These are phyloP conservation scores for Russula virescens DNA, from an alignment of 768 basidiomycete species.

Conservation along the genomic window DNA sequence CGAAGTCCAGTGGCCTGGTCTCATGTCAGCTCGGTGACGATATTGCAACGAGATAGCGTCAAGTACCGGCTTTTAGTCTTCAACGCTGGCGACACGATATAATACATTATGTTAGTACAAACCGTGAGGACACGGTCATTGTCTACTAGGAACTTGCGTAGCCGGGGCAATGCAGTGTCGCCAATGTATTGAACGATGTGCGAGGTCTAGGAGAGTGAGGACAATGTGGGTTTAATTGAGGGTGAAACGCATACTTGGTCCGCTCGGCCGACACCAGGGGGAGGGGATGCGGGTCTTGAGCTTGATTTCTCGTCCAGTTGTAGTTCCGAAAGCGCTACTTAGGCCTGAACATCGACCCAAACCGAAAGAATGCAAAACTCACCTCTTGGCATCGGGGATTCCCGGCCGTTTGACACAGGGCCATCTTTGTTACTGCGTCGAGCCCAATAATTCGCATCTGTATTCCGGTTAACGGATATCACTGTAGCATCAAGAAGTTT, in stretches of 20 bases:
- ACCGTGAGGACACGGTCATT: conserved; percentile 74
- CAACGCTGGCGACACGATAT: conserved; percentile 75
- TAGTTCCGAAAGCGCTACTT: conserved; percentile 30
- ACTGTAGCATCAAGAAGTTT: conserved; percentile 82
- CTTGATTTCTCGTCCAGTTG: conserved; percentile 60
- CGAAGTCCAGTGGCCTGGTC: conserved; percentile 73
- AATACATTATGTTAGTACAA: conserved; percentile 80
- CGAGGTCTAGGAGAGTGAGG: not conserved
- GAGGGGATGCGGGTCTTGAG: conserved; percentile 38
- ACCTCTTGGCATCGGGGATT: conserved; percentile 63
- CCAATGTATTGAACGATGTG: conserved; percentile 74
- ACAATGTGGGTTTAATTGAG: not conserved
- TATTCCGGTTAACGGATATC: conserved; percentile 62
- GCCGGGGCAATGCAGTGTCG: conserved; percentile 57
- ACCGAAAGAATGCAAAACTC: conserved; percentile 19
- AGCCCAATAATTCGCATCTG: conserved; percentile 77
- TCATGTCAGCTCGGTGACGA: conserved; percentile 15
- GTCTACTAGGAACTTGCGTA: conserved; percentile 77
- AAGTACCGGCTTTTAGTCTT: conserved; percentile 66
- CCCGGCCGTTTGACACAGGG: conserved; percentile 56
- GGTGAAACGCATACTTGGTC: conserved; percentile 38
- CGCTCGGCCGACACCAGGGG: conserved; percentile 38
- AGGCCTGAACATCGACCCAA: not conserved
- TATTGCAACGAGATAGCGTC: not conserved
- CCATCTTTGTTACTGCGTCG: conserved; percentile 62